phyloP scores from a whole-genome alignment of 2,329 filamentous ascomycete species.

The Fusarium temperatum region DNA sequence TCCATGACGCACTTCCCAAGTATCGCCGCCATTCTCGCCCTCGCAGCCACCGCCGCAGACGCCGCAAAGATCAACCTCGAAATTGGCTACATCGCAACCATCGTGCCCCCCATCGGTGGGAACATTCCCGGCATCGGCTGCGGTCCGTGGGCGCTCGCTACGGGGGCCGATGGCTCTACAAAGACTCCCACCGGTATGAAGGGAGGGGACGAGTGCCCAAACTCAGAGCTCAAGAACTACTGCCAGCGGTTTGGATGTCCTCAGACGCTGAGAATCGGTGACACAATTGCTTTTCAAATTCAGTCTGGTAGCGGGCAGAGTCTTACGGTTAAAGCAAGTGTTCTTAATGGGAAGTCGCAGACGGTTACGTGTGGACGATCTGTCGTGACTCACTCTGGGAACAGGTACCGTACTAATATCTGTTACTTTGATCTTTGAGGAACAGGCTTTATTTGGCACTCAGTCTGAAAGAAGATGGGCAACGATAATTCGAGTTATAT shows the following conservation, averaged over 20 bases:
- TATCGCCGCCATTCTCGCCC: background rate
- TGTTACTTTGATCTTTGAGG: background rate
- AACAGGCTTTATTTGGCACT: rapidly evolving
- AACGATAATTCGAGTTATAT: rapidly evolving
- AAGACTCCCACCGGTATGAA: background rate
- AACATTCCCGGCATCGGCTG: background rate
- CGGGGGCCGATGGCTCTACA: background rate
- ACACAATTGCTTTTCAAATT: background rate
- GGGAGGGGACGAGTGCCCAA: background rate
- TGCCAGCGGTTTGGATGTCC: background rate
- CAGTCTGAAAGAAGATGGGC: rapidly evolving
- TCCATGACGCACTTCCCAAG: background rate
- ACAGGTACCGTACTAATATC: background rate
- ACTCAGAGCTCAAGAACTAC: background rate
- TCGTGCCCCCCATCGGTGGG: background rate
- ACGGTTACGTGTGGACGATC: background rate
- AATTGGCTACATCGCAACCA: background rate
- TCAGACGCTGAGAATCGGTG: background rate
- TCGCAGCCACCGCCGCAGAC: too few species aligned
- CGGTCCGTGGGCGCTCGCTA: background rate
- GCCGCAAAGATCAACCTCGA: background rate
- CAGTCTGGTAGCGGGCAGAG: background rate
- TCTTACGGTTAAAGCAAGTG: background rate
- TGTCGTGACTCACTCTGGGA: background rate
- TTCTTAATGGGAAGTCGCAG: background rate